These are phyloP conservation scores for Colletotrichum plurivorum DNA, from an alignment of 2,329 filamentous ascomycete genomes.

Conservation along the genomic window DNA sequence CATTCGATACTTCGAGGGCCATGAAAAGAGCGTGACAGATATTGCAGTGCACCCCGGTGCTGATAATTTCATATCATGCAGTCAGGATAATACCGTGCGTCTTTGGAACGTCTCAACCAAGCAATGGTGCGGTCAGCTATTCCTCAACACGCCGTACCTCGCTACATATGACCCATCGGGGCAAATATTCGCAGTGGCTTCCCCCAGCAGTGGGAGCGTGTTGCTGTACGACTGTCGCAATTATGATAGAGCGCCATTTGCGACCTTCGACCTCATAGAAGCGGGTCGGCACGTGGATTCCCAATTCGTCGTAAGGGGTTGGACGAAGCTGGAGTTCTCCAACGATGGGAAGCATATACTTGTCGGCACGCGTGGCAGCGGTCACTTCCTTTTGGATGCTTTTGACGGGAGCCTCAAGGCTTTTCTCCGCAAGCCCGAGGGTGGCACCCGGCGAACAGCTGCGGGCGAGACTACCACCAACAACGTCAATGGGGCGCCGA, in stretches of 20 bases:
- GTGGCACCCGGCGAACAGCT: slow-evolving; percentile 65
- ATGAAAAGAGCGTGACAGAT: slow-evolving; percentile 86
- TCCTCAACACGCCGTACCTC: slow-evolving; percentile 85
- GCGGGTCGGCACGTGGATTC: slow-evolving; percentile 62
- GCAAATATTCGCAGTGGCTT: slow-evolving; percentile 90
- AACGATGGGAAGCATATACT: slow-evolving; percentile 94
- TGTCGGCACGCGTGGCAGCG: slow-evolving; percentile 84
- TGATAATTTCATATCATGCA: slow-evolving; percentile 94
- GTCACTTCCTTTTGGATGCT: slow-evolving; percentile 94
- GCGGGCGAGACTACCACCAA: slow-evolving; percentile 62
- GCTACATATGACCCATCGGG: slow-evolving; percentile 94
- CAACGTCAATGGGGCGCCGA: slow-evolving; percentile 58
- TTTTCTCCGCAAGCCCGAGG: slow-evolving; percentile 74
- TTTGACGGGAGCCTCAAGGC: slow-evolving; percentile 87
- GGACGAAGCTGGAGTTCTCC: slow-evolving; percentile 95
- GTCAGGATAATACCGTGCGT: slow-evolving; percentile 89
- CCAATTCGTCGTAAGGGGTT: slow-evolving; percentile 76
- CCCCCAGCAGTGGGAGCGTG: slow-evolving; percentile 82
- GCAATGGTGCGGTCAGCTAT: slow-evolving; percentile 83
- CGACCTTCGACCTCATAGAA: slow-evolving; percentile 84
- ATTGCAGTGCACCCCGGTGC: slow-evolving; percentile 87
- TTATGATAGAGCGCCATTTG: slow-evolving; percentile 92
- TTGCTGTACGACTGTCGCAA: slow-evolving; percentile 95
- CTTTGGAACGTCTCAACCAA: slow-evolving; percentile 91
- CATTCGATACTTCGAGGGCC: slow-evolving; percentile 95